Percentiles rank a stretch among this genome's conserved stretches.
Evolutionary conservation across 768 basidiomycete species (phyloP).

Genomic region (Rhizopogon vulgaris): DNA sequence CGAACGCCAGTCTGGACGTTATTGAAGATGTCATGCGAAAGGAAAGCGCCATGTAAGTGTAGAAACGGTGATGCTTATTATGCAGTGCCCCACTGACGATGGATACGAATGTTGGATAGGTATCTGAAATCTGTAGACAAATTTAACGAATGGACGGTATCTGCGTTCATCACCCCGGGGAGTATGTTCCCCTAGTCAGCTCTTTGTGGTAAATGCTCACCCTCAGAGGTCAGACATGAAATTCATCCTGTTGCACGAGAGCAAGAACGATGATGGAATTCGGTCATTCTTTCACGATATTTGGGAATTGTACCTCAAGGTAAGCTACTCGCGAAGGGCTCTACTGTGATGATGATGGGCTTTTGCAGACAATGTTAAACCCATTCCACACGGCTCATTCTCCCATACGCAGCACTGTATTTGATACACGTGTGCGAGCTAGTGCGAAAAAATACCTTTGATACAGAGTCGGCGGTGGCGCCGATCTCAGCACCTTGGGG

Average conservation of each 20-base stretch:
- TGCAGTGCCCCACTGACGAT: not conserved
- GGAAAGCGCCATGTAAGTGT: slow-evolving; percentile 71
- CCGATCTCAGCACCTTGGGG: not conserved
- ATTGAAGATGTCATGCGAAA: slow-evolving; percentile 90
- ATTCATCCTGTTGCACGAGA: slow-evolving; percentile 89
- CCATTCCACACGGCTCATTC: slow-evolving; percentile 96
- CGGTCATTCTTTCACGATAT: slow-evolving; percentile 87
- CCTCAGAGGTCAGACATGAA: slow-evolving; percentile 68
- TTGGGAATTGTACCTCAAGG: slow-evolving; percentile 98
- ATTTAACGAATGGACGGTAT: slow-evolving; percentile 98
- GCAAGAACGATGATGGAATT: slow-evolving; percentile 97
- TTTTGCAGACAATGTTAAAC: slow-evolving; percentile 71
- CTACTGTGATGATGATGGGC: not conserved
- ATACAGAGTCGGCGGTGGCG: not conserved
- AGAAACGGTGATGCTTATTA: not conserved
- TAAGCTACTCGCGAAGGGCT: slow-evolving; percentile 25
- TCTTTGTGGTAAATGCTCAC: slow-evolving; percentile 13
- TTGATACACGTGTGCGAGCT: slow-evolving; percentile 78
- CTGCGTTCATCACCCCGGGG: slow-evolving; percentile 90
- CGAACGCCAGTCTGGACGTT: slow-evolving; percentile 91
- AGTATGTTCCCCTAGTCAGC: slow-evolving; percentile 49
- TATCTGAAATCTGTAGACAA: slow-evolving; percentile 94
- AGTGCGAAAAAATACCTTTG: slow-evolving; percentile 82
- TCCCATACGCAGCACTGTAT: slow-evolving; percentile 68
- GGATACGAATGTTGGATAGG: slow-evolving; percentile 47